These are phyloP conservation scores for Cordyceps militaris DNA, from an alignment of 2,329 filamentous ascomycete genomes.

Conservation along the genomic window DNA sequence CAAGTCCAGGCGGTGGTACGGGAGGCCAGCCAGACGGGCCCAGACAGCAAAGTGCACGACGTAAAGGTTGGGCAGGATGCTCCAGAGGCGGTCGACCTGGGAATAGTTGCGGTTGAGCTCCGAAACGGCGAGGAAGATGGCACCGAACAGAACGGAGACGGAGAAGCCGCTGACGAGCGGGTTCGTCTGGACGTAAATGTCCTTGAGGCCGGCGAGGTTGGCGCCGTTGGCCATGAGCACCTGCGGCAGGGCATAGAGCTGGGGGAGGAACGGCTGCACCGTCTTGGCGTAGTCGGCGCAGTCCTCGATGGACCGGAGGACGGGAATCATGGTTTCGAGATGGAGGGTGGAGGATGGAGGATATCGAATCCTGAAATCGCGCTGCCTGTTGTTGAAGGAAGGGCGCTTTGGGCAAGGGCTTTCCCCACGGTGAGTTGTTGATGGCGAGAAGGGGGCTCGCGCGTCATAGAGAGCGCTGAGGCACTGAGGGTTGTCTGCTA, in stretches of 20 bases:
- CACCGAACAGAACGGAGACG: conserved; percentile 62
- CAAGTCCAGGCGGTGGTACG: conserved; percentile 64
- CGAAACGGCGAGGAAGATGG: conserved; percentile 65
- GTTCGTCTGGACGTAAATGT: conserved; percentile 78
- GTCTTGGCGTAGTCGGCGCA: conserved; percentile 70
- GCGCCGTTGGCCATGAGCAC: conserved; percentile 53
- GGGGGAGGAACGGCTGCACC: conserved; percentile 65
- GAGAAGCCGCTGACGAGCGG: conserved; percentile 71
- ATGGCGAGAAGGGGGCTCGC: conserved; percentile 1
- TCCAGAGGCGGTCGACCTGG: conserved; percentile 93
- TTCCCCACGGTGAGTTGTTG: conserved; percentile 6
- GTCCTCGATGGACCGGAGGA: conserved; percentile 62
- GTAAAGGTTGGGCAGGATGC: conserved; percentile 79
- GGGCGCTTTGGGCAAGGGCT: background rate
- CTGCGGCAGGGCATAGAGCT: conserved; percentile 63
- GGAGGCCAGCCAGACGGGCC: conserved; percentile 66
- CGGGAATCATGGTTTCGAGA: conserved; percentile 55
- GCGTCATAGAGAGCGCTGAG: conserved; percentile 9
- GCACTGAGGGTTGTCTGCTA: background rate
- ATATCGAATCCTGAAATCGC: background rate
- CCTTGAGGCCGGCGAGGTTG: conserved; percentile 54
- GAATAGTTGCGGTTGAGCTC: conserved; percentile 92
- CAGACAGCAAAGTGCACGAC: conserved; percentile 79
- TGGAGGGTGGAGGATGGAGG: too few relatives aligned
- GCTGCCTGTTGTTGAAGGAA: background rate